Evolutionary conservation across 768 basidiomycete species (phyloP), one percentile per base, ranked within the genome.

Genomic region (Peribolospora kevripleyi): DNA sequence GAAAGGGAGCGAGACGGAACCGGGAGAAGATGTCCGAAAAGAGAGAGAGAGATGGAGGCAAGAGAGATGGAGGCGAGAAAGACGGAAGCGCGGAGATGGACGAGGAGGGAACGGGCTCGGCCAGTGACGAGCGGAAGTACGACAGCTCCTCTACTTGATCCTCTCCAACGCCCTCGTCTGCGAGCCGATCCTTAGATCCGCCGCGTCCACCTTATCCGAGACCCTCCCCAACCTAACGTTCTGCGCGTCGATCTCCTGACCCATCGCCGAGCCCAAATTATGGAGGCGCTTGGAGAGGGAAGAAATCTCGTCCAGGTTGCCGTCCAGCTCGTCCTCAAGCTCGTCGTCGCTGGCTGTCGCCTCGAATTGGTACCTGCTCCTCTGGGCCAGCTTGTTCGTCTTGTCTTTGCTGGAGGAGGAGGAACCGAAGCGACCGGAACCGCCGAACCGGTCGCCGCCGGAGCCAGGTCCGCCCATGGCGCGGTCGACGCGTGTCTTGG

Each of bases 311-410:
- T 84, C 79, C 37, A 98, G 70, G 66, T 97, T 95, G 59, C 75
- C 77, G 62, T 95, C 91, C 43, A 98, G 63, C 68, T 97, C 88
- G 61, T 95, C 82, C 70, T 98, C 91, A 1, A 91, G 60, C 68
- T 90, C 87, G 61, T 97, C 88, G 63, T 98, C 91, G 5, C 82
- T 84, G 3, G 75, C 84, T 43, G 77, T 82, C 38, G 78, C 78
- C 61, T 98, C 91, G 63, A 95, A 93, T 68, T 95, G 87, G 66
- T 77, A 97, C 42, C 83, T 11, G 80, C 55, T 80, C 82, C 67
- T 79, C 78, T 61, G 74, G 70, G 7, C 69, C 68, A 10, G 72
- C 65, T 55, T 74, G 68, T 62, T 82, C 76, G 69, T 67, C 3
- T 74, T 73, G 59, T 66, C 73, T 54, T 68, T 66, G 49, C 74